Evolutionary conservation across 352 stramenopile species (phyloP).

Genomic region (Pythium phragmitis): DNA sequence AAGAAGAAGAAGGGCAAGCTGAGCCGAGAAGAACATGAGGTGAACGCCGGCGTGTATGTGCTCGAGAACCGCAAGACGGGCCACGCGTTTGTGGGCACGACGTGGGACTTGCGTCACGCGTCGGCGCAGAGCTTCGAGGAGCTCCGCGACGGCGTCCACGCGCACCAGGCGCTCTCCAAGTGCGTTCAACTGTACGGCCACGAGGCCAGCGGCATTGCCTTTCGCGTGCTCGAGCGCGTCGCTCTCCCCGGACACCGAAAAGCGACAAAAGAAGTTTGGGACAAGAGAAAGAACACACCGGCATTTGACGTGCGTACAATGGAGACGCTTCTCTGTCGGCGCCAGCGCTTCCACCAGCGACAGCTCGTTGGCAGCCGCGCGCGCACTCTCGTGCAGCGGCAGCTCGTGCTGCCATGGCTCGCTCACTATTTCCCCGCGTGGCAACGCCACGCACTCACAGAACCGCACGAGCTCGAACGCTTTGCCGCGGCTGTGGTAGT

Average conservation of each 20-base stretch:
- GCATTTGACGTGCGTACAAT: slow-evolving; percentile 57
- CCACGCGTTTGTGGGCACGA: slow-evolving; percentile 61
- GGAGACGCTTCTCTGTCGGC: slow-evolving; percentile 40
- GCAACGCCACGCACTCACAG: slow-evolving; percentile 9
- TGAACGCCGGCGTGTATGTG: slow-evolving; percentile 70
- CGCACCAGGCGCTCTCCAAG: slow-evolving; percentile 41
- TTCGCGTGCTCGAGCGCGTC: slow-evolving; percentile 58
- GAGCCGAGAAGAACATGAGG: slow-evolving; percentile 19
- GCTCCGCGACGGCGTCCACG: slow-evolving; percentile 38
- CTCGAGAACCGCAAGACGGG: slow-evolving; percentile 63
- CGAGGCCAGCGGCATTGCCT: slow-evolving; percentile 42
- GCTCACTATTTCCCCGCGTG: slow-evolving; percentile 37
- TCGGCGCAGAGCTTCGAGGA: slow-evolving; percentile 47
- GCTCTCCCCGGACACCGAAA: slow-evolving; percentile 16
- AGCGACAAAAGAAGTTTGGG: not conserved
- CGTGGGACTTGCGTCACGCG: slow-evolving; percentile 72
- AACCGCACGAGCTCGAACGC: slow-evolving; percentile 19
- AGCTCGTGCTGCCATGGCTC: slow-evolving; percentile 39
- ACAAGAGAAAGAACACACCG: not conserved
- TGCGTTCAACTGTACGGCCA: slow-evolving; percentile 48
- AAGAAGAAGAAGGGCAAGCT: slow-evolving; percentile 12
- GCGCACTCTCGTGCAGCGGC: slow-evolving; percentile 36
- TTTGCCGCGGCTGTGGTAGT: slow-evolving; percentile 37
- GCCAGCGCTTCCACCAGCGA: slow-evolving; percentile 38
- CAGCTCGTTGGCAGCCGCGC: slow-evolving; percentile 33